These are phyloP conservation scores for Ogataea ramenticola DNA, from an alignment of 805 yeast genomes.

Conservation along the genomic window DNA sequence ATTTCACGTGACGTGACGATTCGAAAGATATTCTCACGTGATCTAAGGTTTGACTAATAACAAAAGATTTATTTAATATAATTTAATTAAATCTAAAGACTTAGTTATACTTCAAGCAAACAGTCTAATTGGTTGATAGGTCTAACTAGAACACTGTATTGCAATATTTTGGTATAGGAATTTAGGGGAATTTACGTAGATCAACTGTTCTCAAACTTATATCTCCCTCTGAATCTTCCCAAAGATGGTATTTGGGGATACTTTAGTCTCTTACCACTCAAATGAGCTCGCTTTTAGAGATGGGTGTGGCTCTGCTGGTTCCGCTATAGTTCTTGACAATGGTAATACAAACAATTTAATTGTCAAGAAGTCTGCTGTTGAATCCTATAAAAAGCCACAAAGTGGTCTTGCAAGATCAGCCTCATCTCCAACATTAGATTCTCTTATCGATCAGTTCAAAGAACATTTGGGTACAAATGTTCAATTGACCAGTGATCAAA, in stretches of 20 bases:
- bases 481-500: constrained; percentile 30
- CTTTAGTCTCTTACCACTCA: neutral
- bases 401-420: neutral
- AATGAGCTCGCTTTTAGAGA: neutral
- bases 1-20: constrained; percentile 2
- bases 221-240: no score
- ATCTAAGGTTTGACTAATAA: neutral
- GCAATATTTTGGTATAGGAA: no score
- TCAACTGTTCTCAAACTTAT: no score
- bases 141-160: no score
- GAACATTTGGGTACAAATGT: neutral
- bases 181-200: no score
- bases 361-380: no score
- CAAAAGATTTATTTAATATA: no score
- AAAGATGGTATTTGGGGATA: neutral
- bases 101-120: no score
- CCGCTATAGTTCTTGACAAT: neutral
- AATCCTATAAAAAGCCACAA: neutral
- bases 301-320: neutral
- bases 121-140: no score
- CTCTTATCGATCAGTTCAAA: neutral
- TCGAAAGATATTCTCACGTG: neutral
- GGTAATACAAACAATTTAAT: no score
- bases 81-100: no score
- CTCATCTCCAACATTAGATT: neutral